These are phyloP conservation scores for Penicillium antarcticum DNA, from an alignment of 495 filamentous ascomycete species.

Conservation along the genomic window DNA sequence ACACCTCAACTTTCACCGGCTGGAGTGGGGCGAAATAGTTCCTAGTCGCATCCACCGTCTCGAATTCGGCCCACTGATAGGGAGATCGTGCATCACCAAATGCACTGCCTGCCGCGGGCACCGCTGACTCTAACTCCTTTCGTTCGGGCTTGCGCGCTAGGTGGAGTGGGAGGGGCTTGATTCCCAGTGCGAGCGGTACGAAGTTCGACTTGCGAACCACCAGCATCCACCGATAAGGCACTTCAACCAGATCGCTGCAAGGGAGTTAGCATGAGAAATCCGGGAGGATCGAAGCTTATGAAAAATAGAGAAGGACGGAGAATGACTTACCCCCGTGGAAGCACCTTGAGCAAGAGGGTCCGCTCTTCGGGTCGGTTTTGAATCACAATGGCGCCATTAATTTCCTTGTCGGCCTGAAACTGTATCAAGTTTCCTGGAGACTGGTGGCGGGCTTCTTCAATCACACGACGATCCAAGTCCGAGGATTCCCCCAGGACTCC, in stretches of 20 bases:
- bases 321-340: conserved; percentile 77
- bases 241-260: conserved; percentile 48
- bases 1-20: conserved; percentile 68
- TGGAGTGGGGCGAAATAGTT: conserved; percentile 48
- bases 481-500: conserved; percentile 67
- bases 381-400: conserved; percentile 85
- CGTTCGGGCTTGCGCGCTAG: conserved; percentile 49
- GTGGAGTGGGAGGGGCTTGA: conserved; percentile 58
- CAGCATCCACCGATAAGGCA: conserved; percentile 55
- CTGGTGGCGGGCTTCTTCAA: conserved; percentile 62
- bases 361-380: conserved; percentile 70
- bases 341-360: conserved; percentile 73
- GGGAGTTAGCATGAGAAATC: conserved; percentile 2
- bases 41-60: conserved; percentile 48
- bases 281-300: neutral
- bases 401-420: conserved; percentile 82
- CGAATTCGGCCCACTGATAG: conserved; percentile 81
- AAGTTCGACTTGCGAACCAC: conserved; percentile 52
- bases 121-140: conserved; percentile 46
- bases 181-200: conserved; percentile 48
- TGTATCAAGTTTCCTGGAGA: conserved; percentile 78
- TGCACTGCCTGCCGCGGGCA: conserved; percentile 53
- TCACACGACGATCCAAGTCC: conserved; percentile 55
- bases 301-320: neutral
- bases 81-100: conserved; percentile 55